A percentile compares a stretch with the other conserved stretches of the same genome.
Conservation (phyloP, 306 rosid species). For the Dalbergia cochinchinensis region DNA sequence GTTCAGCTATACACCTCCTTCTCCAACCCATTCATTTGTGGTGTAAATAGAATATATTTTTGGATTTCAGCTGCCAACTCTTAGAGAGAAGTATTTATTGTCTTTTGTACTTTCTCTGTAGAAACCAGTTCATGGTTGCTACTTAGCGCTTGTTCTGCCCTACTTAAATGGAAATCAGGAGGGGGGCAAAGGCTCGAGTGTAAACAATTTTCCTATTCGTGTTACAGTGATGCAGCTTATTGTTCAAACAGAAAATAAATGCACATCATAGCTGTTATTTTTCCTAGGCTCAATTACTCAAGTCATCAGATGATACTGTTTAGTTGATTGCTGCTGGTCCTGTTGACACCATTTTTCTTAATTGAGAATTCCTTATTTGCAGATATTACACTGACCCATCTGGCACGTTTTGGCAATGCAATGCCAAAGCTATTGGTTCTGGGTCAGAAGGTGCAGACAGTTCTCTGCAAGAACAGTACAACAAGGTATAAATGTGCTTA, state of each 20-base stretch:
- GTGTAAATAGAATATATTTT: background rate
- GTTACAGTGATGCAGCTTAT: conserved; percentile 18
- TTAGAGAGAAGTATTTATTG: background rate
- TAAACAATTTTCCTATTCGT: background rate
- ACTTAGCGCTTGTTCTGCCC: conserved; percentile 5
- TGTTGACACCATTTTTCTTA: conserved; percentile 8
- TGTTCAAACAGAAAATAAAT: conserved; percentile 32
- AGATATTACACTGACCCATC: conserved; percentile 98
- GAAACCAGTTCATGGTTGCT: conserved; percentile 14
- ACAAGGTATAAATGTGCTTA: conserved; percentile 68
- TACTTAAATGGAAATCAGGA: background rate
- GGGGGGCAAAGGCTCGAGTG: background rate
- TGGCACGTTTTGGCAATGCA: conserved; percentile 99
- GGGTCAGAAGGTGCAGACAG: conserved; percentile 99
- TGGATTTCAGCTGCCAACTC: conserved; percentile 24
- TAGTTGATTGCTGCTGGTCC: conserved; percentile 3
- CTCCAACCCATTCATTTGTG: conserved; percentile 3
- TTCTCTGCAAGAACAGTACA: conserved; percentile 97
- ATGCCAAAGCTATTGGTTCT: conserved; percentile 97
- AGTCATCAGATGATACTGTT: conserved; percentile 11
- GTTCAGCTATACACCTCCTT: background rate
- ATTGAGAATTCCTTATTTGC: conserved; percentile 45
- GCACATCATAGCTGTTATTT: background rate
- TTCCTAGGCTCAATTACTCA: conserved; percentile 8
- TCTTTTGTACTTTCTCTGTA: background rate